Evolutionary conservation across 148 eudicot species (phyloP).

Genomic region (Spergularia bocconei): DNA sequence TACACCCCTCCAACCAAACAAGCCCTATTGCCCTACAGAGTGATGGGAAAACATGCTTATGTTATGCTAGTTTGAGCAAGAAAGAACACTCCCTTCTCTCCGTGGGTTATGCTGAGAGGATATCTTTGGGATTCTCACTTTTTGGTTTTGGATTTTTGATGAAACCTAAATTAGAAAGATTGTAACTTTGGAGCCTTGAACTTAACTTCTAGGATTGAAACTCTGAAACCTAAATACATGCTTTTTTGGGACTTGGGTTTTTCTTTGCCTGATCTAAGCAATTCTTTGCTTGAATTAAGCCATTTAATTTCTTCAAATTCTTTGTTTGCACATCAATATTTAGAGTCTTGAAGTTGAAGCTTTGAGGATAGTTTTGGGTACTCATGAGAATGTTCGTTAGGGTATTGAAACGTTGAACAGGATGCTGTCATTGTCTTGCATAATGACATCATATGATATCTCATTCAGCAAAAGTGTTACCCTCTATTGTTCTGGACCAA

Average conservation of each 20-base stretch:
- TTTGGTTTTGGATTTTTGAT: conserved; percentile 15
- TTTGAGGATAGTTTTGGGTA: conserved; percentile 11
- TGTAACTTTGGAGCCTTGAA: conserved; percentile 16
- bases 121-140: too few species aligned
- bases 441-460: too few species aligned
- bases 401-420: conserved; percentile 11
- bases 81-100: too few species aligned
- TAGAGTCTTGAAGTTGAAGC: neutral
- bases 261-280: conserved; percentile 4
- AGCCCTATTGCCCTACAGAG: too few species aligned
- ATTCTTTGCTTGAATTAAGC: neutral
- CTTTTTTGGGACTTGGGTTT: conserved; percentile 28
- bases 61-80: too few species aligned
- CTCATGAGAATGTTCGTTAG: conserved; percentile 11
- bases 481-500: too few species aligned
- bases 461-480: neutral
- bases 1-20: too few species aligned
- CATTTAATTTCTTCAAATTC: neutral
- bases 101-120: neutral
- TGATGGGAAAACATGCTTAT: neutral
- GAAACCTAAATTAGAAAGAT: conserved; percentile 26
- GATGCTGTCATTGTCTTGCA: neutral
- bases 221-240: conserved; percentile 35
- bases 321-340: neutral
- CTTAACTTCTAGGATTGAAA: conserved; percentile 29